Evolutionary conservation across 1,284 basidiomycete genomes (phyloP).

Genomic region (Apiotrichum gamsii): DNA sequence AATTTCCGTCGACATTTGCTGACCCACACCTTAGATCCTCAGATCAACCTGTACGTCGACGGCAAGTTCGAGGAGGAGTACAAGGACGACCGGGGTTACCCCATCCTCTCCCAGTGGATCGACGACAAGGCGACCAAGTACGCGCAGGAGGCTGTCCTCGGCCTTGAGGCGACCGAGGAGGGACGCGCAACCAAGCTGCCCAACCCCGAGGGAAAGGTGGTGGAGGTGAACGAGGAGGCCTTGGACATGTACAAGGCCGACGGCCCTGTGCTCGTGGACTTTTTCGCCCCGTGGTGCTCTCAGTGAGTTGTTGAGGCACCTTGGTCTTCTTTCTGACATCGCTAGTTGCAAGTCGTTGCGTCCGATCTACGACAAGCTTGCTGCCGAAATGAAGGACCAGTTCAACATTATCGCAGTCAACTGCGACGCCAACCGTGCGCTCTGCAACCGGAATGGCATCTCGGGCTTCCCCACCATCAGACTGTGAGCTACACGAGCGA

Average conservation of each 20-base stretch:
- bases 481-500: slow-evolving; percentile 38
- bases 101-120: slow-evolving; percentile 54
- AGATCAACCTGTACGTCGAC: slow-evolving; percentile 62
- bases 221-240: slow-evolving; percentile 53
- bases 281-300: slow-evolving; percentile 87
- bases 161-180: neutral
- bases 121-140: slow-evolving; percentile 45
- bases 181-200: slow-evolving; percentile 20
- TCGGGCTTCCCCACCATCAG: slow-evolving; percentile 72
- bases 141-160: slow-evolving; percentile 19
- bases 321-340: slow-evolving; percentile 4
- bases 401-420: slow-evolving; percentile 76
- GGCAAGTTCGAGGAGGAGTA: slow-evolving; percentile 61
- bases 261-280: slow-evolving; percentile 77
- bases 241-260: slow-evolving; percentile 54
- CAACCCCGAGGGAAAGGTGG: slow-evolving; percentile 62
- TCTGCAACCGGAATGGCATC: slow-evolving; percentile 64
- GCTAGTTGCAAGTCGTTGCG: slow-evolving; percentile 75
- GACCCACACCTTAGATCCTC: slow-evolving; percentile 55
- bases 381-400: slow-evolving; percentile 59
- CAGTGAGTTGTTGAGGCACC: slow-evolving; percentile 53
- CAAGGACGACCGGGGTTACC: slow-evolving; percentile 53
- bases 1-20: neutral
- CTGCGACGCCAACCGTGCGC: slow-evolving; percentile 63
- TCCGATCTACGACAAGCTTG: slow-evolving; percentile 67